Conservation (phyloP, 106 monocot genomes). For the Cymbidium sinense region DNA sequence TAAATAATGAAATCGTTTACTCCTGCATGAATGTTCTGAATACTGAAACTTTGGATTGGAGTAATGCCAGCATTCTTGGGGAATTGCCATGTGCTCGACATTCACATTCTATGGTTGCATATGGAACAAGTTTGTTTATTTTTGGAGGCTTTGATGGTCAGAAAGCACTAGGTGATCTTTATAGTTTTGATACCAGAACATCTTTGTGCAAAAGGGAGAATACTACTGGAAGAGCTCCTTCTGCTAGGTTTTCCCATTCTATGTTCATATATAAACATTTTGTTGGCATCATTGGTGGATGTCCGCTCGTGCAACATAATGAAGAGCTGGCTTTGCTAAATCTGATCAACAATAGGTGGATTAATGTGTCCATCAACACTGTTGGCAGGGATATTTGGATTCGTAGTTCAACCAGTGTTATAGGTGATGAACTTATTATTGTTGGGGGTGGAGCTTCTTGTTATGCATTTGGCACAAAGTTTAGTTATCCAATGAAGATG, state of each 20-base stretch:
- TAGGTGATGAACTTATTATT: conserved; percentile 67
- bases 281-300: conserved; percentile 86
- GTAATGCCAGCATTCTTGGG: conserved; percentile 35
- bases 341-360: conserved; percentile 43
- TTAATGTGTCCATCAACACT: conserved; percentile 39
- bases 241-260: conserved; percentile 87
- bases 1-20: conserved; percentile 61
- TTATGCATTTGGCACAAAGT: conserved; percentile 97
- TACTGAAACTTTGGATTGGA: conserved; percentile 55
- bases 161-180: conserved; percentile 67
- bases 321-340: conserved; percentile 60
- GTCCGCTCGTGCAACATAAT: conserved; percentile 52
- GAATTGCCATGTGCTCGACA: conserved; percentile 84
- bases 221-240: conserved; percentile 56
- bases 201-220: conserved; percentile 43
- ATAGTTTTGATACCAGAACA: conserved; percentile 59
- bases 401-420: conserved; percentile 57
- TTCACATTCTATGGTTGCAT: conserved; percentile 68
- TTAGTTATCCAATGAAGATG: conserved; percentile 70
- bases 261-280: conserved; percentile 76
- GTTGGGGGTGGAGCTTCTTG: conserved; percentile 93
- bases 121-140: conserved; percentile 49
- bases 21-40: conserved; percentile 70
- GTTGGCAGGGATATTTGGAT: conserved; percentile 55
- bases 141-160: conserved; percentile 91